phyloP scores from a whole-genome alignment of 2,329 filamentous ascomycete species.

The Trichoderma gracile region DNA sequence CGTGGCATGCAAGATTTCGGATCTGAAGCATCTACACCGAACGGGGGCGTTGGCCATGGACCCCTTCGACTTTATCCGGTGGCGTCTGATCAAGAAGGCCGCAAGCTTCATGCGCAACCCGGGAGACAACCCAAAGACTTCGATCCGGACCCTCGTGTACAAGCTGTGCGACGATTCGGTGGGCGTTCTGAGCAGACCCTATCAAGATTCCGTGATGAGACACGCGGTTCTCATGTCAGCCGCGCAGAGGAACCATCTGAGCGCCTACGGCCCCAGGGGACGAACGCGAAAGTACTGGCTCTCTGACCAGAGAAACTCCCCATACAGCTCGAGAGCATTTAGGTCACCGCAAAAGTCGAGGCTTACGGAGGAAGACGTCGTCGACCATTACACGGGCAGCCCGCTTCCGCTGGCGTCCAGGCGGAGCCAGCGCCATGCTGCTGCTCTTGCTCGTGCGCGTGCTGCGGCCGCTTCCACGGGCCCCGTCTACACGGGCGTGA shows the following conservation, averaged over 20 bases:
- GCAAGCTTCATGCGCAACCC: conserved; percentile 6
- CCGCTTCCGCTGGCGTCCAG: background rate
- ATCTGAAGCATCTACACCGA: conserved; percentile 34
- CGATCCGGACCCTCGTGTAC: conserved; percentile 28
- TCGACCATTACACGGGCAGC: background rate
- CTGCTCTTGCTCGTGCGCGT: background rate
- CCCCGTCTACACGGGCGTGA: conserved; percentile 33
- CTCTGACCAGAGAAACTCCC: background rate
- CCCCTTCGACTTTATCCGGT: conserved; percentile 43
- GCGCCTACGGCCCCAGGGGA: background rate
- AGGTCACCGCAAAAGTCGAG: background rate
- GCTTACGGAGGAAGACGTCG: background rate
- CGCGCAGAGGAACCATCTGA: conserved; percentile 26
- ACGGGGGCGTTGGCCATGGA: conserved; percentile 39
- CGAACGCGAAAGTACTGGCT: background rate
- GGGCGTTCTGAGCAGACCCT: background rate
- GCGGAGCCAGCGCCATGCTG: background rate
- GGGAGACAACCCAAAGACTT: conserved; percentile 18
- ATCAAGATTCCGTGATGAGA: conserved; percentile 36
- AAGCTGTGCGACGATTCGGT: conserved; percentile 27
- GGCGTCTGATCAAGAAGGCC: conserved; percentile 35
- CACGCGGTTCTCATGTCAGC: conserved; percentile 36
- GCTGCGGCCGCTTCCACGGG: too few relatives aligned
- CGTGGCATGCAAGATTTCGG: conserved; percentile 38
- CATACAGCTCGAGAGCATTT: background rate